Conservation (phyloP, 176 grass and related monocot genomes). For the Stipa capillata region DNA sequence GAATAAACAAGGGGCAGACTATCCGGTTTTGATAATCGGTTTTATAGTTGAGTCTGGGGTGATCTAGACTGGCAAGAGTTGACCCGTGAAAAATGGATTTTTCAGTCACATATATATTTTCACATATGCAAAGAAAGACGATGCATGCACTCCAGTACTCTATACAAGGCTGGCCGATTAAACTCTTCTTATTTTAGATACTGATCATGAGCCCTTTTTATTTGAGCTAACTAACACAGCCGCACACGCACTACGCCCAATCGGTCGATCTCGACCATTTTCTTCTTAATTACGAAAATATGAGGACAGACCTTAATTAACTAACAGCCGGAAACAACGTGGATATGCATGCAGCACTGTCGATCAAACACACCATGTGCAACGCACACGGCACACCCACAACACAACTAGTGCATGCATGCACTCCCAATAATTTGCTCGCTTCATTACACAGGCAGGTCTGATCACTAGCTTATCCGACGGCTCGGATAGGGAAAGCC, state of each 20-base stretch:
- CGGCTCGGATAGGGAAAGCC: not conserved
- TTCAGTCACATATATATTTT: too few relatives aligned
- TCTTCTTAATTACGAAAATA: not conserved
- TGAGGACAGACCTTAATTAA: not conserved
- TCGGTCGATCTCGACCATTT: not conserved
- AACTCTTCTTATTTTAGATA: not conserved
- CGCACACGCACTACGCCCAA: not conserved
- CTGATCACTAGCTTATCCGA: not conserved
- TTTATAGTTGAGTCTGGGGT: too few relatives aligned
- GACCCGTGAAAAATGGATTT: too few relatives aligned
- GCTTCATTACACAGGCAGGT: not conserved
- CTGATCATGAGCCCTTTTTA: not conserved
- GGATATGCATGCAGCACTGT: not conserved
- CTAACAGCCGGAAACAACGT: constrained; percentile 21
- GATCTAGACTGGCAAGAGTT: too few relatives aligned
- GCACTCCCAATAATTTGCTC: constrained; percentile 16
- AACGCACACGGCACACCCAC: not conserved
- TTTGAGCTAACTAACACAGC: not conserved
- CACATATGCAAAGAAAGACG: not conserved
- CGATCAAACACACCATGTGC: constrained; percentile 43
- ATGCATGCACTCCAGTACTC: not conserved
- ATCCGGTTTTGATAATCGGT: too few relatives aligned
- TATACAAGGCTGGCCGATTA: not conserved
- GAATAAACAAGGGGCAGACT: too few relatives aligned
- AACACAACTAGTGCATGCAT: not conserved